Base-by-base conservation (phyloP, 1,139 yeast species). In the Taiozyma sp. region DNA sequence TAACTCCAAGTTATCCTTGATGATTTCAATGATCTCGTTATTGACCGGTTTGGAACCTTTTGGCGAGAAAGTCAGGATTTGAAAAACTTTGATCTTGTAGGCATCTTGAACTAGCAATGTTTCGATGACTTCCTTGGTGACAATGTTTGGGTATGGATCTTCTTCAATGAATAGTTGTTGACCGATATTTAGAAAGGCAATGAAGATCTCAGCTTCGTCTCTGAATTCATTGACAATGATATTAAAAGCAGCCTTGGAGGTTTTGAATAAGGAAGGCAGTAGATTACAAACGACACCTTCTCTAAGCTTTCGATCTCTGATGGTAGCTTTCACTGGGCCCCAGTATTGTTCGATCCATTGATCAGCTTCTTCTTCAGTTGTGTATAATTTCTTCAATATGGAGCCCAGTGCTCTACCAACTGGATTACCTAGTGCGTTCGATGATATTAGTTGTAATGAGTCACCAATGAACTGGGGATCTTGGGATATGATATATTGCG, bases 341-440 rank as follows among this genome's bases (percentile, higher is more conserved):
- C 93, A 87, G 10, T 64, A 58, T 1, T 56, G 53, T 1, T 60
- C 58, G 8, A 68, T 63, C 52, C 65, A 57, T 7, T 59, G 60
- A 10, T 58, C 55, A 1, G 61, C 60, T 14, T 43, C 54, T 12
- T 55, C 59, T 38, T 60, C 61, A 48, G 55, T 56, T 12, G 52
- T 53, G 50, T 70, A 72, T 8, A 70, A 55, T 49, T 72, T 72
- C 30, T 70, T 65, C 50, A 73, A 71, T 2, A 87, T 58, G 0
- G 81, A 66, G 16, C 74, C 72, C 1, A 89, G 59, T 16, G 87
- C 76, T 62, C 84, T 87, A 29, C 89, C 85, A 16, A 85, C 77
- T 1, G 86, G 78, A 57, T 83, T 86, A 0, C 95, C 86, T 50
- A 88, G 65, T 0, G 88, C 78, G 57, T 80, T 82, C 1, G 83